These are phyloP conservation scores for Lentinus tigrinus DNA, from an alignment of 768 basidiomycete genomes.

Conservation along the genomic window DNA sequence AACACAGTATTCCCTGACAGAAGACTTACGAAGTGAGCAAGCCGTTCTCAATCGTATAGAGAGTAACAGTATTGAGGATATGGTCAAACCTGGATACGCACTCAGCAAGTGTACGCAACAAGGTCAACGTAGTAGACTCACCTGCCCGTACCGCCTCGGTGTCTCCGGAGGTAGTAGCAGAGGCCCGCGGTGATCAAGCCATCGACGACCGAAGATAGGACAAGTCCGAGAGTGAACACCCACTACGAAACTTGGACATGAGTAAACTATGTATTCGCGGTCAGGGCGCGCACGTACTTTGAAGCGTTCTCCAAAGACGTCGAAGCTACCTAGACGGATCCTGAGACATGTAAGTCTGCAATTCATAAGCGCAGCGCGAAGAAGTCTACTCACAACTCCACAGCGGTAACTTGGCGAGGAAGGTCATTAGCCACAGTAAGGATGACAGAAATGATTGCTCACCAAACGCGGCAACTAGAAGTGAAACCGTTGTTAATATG, in stretches of 20 bases:
- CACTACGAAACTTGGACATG: constrained; percentile 14
- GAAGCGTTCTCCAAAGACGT: background rate
- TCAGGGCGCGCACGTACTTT: constrained; percentile 12
- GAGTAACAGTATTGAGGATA: constrained; percentile 24
- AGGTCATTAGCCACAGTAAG: background rate
- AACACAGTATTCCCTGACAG: background rate
- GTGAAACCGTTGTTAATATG: no score
- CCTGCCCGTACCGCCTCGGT: constrained; percentile 17
- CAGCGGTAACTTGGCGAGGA: constrained; percentile 5
- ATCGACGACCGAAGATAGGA: constrained; percentile 17
- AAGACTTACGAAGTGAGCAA: constrained; percentile 22
- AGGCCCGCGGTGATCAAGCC: constrained; percentile 22
- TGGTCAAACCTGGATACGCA: constrained; percentile 21
- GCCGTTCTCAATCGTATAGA: constrained; percentile 31
- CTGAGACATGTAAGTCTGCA: background rate
- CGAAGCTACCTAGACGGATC: constrained; percentile 18
- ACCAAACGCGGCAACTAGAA: constrained; percentile 13
- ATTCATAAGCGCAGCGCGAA: background rate
- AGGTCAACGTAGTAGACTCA: background rate
- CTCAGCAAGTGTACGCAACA: no score
- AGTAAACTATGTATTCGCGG: constrained; percentile 3
- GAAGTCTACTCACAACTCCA: constrained; percentile 6
- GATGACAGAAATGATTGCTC: background rate
- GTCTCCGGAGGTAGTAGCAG: constrained; percentile 22
- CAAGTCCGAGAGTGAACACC: constrained; percentile 28